These are phyloP conservation scores for Gossypium lobatum DNA, from an alignment of 441 rosid genomes.

Conservation along the genomic window DNA sequence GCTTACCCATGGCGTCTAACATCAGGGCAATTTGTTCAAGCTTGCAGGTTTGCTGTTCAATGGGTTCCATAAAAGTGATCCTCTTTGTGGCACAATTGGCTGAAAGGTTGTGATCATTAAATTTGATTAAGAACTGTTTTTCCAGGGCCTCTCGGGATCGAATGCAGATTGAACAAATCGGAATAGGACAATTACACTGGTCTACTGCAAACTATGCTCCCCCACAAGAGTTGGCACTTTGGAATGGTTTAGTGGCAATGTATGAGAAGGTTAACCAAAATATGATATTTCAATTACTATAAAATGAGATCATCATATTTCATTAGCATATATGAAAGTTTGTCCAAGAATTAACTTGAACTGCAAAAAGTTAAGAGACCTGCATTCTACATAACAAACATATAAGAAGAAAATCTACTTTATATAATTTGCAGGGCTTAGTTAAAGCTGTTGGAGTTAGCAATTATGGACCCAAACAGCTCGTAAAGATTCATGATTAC, in stretches of 20 bases:
- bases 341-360: not conserved
- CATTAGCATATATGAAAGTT: not conserved
- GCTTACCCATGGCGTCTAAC: constrained; percentile 94
- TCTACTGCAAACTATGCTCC: constrained; percentile 91
- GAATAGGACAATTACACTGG: constrained; percentile 92
- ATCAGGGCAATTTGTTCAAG: constrained; percentile 80
- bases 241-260: constrained; percentile 93
- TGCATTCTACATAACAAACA: not conserved
- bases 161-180: constrained; percentile 70
- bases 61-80: not conserved
- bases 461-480: constrained; percentile 88
- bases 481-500: constrained; percentile 67
- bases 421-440: constrained; percentile 43
- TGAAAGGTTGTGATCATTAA: not conserved
- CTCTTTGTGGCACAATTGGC: not conserved
- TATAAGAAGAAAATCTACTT: not conserved
- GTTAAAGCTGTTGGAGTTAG: constrained; percentile 89
- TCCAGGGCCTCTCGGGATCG: constrained; percentile 71
- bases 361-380: not conserved
- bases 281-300: not conserved
- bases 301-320: not conserved
- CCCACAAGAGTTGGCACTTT: constrained; percentile 59
- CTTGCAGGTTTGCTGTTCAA: constrained; percentile 53
- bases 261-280: constrained; percentile 69
- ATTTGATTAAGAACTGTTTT: constrained; percentile 15